Percentiles rank a stretch among this genome's conserved stretches.
phyloP scores from a whole-genome alignment of 2,329 filamentous ascomycete species.

The Talaromyces sp. region DNA sequence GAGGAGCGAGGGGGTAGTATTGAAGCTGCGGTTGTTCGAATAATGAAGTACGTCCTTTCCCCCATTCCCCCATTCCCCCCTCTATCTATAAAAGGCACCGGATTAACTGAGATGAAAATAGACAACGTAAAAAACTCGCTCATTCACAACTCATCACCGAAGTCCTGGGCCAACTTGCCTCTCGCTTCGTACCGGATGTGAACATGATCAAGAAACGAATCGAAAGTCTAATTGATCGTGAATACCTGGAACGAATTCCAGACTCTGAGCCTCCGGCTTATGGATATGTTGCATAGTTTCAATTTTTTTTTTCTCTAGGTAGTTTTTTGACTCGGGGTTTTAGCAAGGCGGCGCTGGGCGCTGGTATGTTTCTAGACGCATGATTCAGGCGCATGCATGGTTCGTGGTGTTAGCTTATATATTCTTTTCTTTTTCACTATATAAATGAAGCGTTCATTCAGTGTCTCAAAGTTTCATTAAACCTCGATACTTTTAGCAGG shows the following conservation, averaged over 20 bases:
- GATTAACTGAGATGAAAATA: conserved; percentile 16
- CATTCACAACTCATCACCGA: conserved; percentile 49
- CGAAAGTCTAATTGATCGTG: conserved; percentile 50
- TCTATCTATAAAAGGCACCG: neutral
- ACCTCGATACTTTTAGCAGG: no score
- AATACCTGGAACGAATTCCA: conserved; percentile 45
- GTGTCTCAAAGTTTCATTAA: no score
- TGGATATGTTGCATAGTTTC: conserved; percentile 38
- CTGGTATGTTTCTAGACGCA: neutral
- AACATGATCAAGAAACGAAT: conserved; percentile 51
- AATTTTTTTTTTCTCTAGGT: neutral
- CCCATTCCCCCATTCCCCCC: neutral
- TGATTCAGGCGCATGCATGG: conserved; percentile 7
- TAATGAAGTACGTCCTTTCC: conserved; percentile 45
- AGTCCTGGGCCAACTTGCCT: conserved; percentile 45
- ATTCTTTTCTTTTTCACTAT: neutral
- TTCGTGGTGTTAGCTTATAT: neutral
- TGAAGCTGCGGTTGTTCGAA: conserved; percentile 49
- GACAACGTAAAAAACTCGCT: conserved; percentile 45
- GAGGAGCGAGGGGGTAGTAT: conserved; percentile 47
- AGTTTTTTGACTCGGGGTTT: neutral
- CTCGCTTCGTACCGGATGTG: conserved; percentile 48
- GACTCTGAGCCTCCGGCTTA: conserved; percentile 42
- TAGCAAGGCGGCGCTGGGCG: conserved; percentile 2
- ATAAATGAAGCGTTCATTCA: neutral